Conservation (phyloP, 2,329 filamentous ascomycete genomes). For the Hymenoscyphus linearis region DNA sequence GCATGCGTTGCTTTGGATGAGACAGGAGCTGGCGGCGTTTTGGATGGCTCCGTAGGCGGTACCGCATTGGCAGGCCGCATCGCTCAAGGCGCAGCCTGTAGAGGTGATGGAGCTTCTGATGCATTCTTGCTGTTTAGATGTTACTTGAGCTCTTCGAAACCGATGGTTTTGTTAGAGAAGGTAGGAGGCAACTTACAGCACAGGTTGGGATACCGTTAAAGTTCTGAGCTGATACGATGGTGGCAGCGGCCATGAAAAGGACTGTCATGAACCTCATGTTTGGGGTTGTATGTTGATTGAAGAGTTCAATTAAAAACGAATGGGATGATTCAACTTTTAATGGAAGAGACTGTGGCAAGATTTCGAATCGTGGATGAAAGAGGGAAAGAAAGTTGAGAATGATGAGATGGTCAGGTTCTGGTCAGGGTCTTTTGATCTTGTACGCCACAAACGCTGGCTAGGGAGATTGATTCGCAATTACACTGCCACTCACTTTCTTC, state of each 20-base stretch:
- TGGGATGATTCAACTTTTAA: neutral
- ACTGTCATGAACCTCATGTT: conserved; percentile 39
- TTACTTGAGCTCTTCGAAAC: conserved; percentile 3
- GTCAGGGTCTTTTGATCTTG: neutral
- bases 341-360: neutral
- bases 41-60: conserved; percentile 27
- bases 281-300: conserved; percentile 11
- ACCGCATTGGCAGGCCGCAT: conserved; percentile 38
- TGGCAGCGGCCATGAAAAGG: conserved; percentile 30
- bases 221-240: conserved; percentile 37
- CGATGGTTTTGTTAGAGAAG: neutral
- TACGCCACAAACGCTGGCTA: neutral
- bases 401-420: neutral
- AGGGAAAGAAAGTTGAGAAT: neutral
- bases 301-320: neutral
- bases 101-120: conserved; percentile 33
- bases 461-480: neutral
- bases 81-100: conserved; percentile 35
- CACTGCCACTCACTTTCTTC: neutral
- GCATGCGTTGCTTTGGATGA: conserved; percentile 32
- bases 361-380: neutral
- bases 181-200: conserved; percentile 34
- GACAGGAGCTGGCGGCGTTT: conserved; percentile 28
- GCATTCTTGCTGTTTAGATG: conserved; percentile 29
- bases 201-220: conserved; percentile 35